A percentile compares a stretch with the other conserved stretches of the same genome.
phyloP scores from a whole-genome alignment of 169 alveolate species.

The Cryptosporidium meleagridis region DNA sequence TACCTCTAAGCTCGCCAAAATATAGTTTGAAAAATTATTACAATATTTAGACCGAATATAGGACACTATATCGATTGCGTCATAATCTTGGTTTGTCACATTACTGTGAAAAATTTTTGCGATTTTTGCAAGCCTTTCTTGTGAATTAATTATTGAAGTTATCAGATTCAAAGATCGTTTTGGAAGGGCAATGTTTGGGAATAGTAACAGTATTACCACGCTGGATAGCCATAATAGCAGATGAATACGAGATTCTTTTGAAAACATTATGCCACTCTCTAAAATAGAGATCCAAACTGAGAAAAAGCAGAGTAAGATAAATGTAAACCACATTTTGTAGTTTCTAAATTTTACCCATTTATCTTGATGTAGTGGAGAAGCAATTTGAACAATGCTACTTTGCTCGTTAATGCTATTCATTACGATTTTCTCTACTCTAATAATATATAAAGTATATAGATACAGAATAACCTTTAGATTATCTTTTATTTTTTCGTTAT shows the following conservation, averaged over 20 bases:
- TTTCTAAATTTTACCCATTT: not conserved
- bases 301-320: conserved; percentile 1
- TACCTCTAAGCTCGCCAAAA: conserved; percentile 41
- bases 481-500: conserved; percentile 1
- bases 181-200: conserved; percentile 32
- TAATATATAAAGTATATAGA: conserved; percentile 15
- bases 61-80: conserved; percentile 12
- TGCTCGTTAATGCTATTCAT: not conserved
- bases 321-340: conserved; percentile 20
- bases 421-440: not conserved
- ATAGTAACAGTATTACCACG: not conserved
- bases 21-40: conserved; percentile 1
- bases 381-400: not conserved
- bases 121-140: conserved; percentile 14
- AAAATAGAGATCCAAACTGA: conserved; percentile 34
- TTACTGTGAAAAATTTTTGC: not conserved
- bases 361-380: not conserved
- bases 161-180: conserved; percentile 22
- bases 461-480: conserved; percentile 30
- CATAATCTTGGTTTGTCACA: not conserved
- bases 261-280: conserved; percentile 50
- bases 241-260: not conserved
- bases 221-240: not conserved
- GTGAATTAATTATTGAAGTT: conserved; percentile 50
- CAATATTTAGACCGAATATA: not conserved